These are phyloP conservation scores for Cutaneotrichosporon cutaneum DNA, from an alignment of 1,284 basidiomycete species.

Conservation along the genomic window DNA sequence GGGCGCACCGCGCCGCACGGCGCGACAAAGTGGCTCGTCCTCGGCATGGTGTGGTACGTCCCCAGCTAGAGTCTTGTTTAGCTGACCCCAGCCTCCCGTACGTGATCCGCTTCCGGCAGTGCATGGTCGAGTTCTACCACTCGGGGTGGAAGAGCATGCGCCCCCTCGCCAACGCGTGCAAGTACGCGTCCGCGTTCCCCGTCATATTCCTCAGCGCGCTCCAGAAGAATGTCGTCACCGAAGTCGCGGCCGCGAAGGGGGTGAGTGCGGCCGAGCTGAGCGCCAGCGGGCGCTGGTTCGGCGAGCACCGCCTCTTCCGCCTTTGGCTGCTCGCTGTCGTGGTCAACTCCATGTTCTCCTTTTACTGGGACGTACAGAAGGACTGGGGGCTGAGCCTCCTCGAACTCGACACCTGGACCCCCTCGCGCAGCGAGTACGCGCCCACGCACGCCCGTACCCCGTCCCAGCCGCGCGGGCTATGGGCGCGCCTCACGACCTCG, in stretches of 20 bases:
- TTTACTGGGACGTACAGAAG: conserved; percentile 99
- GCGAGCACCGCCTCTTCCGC: conserved; percentile 73
- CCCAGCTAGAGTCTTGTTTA: no score
- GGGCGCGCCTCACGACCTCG: conserved; percentile 2
- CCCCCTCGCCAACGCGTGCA: conserved; percentile 88
- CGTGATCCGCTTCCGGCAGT: conserved; percentile 86
- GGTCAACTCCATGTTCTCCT: conserved; percentile 90
- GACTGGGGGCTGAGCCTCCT: conserved; percentile 93
- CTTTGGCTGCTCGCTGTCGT: conserved; percentile 82
- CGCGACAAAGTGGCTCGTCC: conserved; percentile 69
- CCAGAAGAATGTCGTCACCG: conserved; percentile 66
- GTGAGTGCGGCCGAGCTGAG: conserved; percentile 48
- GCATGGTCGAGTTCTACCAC: conserved; percentile 77
- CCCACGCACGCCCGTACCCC: conserved; percentile 1
- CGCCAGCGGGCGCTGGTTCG: conserved; percentile 63
- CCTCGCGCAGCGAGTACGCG: not conserved
- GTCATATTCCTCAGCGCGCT: conserved; percentile 91
- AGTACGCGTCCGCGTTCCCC: conserved; percentile 97
- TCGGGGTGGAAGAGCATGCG: conserved; percentile 66
- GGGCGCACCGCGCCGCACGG: conserved; percentile 64
- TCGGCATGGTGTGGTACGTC: conserved; percentile 79
- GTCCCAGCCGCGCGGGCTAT: not conserved
- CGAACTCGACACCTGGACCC: conserved; percentile 54
- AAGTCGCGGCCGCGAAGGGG: conserved; percentile 60
- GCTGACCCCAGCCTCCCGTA: conserved; percentile 72